phyloP scores from a whole-genome alignment of 305 asterid genomes.

The Withania somnifera region DNA sequence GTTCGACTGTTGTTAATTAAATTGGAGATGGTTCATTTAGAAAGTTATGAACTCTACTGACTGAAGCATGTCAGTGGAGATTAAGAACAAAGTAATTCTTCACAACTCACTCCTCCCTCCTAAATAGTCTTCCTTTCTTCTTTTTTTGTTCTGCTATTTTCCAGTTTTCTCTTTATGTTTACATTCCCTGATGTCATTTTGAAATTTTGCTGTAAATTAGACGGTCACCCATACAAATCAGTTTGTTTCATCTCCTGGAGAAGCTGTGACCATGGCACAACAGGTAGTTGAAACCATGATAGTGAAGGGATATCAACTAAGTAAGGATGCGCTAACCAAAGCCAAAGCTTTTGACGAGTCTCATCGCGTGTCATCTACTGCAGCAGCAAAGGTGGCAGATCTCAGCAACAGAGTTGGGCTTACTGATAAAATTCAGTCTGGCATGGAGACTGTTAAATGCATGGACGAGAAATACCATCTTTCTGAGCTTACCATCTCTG shows the following conservation, averaged over 20 bases:
- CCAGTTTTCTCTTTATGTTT: neutral
- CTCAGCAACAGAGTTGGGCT: slow-evolving; percentile 45
- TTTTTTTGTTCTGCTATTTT: neutral
- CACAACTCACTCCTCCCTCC: neutral
- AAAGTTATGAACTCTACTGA: neutral
- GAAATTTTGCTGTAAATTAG: neutral
- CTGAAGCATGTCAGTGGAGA: neutral
- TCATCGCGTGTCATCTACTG: slow-evolving; percentile 34
- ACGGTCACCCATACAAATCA: slow-evolving; percentile 21
- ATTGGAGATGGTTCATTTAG: neutral
- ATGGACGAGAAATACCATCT: slow-evolving; percentile 43
- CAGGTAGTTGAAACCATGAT: slow-evolving; percentile 41
- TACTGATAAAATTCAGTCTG: slow-evolving; percentile 33
- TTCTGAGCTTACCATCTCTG: slow-evolving; percentile 18
- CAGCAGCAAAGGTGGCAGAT: slow-evolving; percentile 47
- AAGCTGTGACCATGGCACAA: slow-evolving; percentile 36
- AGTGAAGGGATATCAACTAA: slow-evolving; percentile 40
- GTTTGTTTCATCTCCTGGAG: slow-evolving; percentile 28
- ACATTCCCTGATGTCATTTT: neutral
- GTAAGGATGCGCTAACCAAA: slow-evolving; percentile 46
- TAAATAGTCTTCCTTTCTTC: neutral
- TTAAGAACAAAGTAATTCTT: neutral
- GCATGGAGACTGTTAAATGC: slow-evolving; percentile 31
- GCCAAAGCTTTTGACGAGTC: slow-evolving; percentile 65
- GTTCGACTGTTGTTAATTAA: neutral